Evolutionary conservation across 169 alveolate genomes (phyloP), one percentile per base, ranked within the genome.

Genomic region (Cryptosporidium baileyi): DNA sequence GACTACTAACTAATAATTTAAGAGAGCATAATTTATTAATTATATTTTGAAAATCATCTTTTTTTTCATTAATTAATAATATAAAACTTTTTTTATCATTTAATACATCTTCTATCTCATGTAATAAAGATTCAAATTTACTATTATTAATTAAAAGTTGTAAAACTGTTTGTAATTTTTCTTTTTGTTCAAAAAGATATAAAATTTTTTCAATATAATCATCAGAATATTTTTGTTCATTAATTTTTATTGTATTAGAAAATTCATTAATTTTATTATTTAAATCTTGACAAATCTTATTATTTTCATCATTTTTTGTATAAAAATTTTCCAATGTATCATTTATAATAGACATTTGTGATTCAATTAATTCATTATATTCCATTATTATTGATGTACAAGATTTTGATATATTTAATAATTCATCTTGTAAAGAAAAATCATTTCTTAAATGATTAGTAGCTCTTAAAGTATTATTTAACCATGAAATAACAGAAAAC

Each of bases 401-500:
- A 22, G 62, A 49, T 19, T 67, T 41, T n/a, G 82, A 67, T 34
- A 67, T 67, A 44, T 26, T 38, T n/a, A 49, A 7, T 19, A 67
- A 51, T 34, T 24, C 47, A 4, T 45, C 65, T 34, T 45, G 57
- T 51, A 67, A 52, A 15, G 19, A 17, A 45, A 32, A 43, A 3
- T 24, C 63, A 49, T 52, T 52, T 8, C 34, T 34, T 1, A 24
- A 22, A 9, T 44, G 30, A 24, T 34, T 52, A 32, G 24, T 24
- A 17, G 30, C 60, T 45, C 82, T 67, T 52, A 67, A 49, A 13
- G 65, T 40, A 52, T 34, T 67, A 52, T 67, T 67, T 17, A 67
- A 49, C 82, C 82, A 67, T 49, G 63, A 63, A 8, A 67, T 67
- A 4, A 49, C 54, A 32, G 82, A 67, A 45, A 67, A 67, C 19